Evolutionary conservation across 208 protist genomes (phyloP).

Genomic region (Herpetomonas samuelpessoai): DNA sequence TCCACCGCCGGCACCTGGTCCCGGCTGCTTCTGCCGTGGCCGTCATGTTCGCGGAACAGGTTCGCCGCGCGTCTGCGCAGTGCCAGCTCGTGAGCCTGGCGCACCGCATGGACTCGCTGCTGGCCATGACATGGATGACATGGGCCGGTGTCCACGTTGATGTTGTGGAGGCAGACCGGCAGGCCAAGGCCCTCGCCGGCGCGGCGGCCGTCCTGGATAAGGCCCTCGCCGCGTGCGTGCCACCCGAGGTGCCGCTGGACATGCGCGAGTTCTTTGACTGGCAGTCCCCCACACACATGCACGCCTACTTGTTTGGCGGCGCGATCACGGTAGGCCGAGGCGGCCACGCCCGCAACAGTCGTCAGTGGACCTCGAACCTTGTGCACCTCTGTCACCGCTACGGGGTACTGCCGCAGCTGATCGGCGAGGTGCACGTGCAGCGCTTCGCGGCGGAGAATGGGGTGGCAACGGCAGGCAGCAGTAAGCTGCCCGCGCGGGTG

Average conservation of each 20-base stretch:
- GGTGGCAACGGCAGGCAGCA: conserved; percentile 19
- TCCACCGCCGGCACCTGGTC: conserved; percentile 52
- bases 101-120: conserved; percentile 81
- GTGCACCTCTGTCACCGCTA: conserved; percentile 74
- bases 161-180: conserved; percentile 46
- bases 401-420: conserved; percentile 42
- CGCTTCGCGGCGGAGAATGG: conserved; percentile 60
- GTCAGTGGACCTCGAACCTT: conserved; percentile 70
- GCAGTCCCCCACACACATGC: conserved; percentile 56
- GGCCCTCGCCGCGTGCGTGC: conserved; percentile 54
- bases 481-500: conserved; percentile 35
- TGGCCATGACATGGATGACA: conserved; percentile 77
- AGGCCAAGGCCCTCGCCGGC: conserved; percentile 53
- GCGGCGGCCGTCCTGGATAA: conserved; percentile 46
- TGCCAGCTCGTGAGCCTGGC: conserved; percentile 61
- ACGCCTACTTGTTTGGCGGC: conserved; percentile 82
- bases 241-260: conserved; percentile 64
- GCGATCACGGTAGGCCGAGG: conserved; percentile 45
- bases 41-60: conserved; percentile 53
- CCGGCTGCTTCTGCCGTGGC: conserved; percentile 39
- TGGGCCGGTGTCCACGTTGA: conserved; percentile 70
- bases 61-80: conserved; percentile 32
- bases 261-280: conserved; percentile 76
- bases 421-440: conserved; percentile 67
- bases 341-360: conserved; percentile 9